Conservation (phyloP, 2,329 filamentous ascomycete species). For the Venturia asperata region DNA sequence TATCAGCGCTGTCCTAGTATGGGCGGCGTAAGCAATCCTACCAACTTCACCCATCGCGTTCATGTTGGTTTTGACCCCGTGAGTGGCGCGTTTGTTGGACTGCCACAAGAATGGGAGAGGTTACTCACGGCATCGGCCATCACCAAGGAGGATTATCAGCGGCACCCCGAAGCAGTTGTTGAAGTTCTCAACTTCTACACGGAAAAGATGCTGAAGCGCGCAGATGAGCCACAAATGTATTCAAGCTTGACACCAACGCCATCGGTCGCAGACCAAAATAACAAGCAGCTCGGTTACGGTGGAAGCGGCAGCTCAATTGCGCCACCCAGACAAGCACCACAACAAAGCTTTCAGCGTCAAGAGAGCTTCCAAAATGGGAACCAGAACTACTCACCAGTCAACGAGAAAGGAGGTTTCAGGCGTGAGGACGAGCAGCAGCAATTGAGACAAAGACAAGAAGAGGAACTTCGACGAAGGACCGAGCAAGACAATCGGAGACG, state of each 20-base stretch:
- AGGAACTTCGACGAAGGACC: conserved; percentile 32
- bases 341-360: conserved; percentile 36
- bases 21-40: conserved; percentile 97
- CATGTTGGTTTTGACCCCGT: conserved; percentile 96
- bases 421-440: conserved; percentile 35
- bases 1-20: conserved; percentile 95
- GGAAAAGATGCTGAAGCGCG: conserved; percentile 66
- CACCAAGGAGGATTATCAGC: conserved; percentile 97
- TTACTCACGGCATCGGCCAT: conserved; percentile 92
- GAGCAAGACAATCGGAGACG: conserved; percentile 36
- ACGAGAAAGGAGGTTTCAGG: conserved; percentile 28
- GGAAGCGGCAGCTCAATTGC: conserved; percentile 41
- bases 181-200: conserved; percentile 82
- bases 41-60: conserved; percentile 94
- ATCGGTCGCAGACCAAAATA: conserved; percentile 40
- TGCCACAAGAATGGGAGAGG: conserved; percentile 96
- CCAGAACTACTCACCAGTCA: conserved; percentile 25
- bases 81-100: conserved; percentile 87
- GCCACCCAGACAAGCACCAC: conserved; percentile 42
- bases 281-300: conserved; percentile 44
- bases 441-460: conserved; percentile 32
- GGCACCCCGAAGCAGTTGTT: conserved; percentile 67
- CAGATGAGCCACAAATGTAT: conserved; percentile 63
- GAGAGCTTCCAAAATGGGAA: conserved; percentile 31
- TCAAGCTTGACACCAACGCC: conserved; percentile 62